Evolutionary conservation across 1,284 basidiomycete genomes (phyloP).

Genomic region (Coniferiporia sulphurascens): DNA sequence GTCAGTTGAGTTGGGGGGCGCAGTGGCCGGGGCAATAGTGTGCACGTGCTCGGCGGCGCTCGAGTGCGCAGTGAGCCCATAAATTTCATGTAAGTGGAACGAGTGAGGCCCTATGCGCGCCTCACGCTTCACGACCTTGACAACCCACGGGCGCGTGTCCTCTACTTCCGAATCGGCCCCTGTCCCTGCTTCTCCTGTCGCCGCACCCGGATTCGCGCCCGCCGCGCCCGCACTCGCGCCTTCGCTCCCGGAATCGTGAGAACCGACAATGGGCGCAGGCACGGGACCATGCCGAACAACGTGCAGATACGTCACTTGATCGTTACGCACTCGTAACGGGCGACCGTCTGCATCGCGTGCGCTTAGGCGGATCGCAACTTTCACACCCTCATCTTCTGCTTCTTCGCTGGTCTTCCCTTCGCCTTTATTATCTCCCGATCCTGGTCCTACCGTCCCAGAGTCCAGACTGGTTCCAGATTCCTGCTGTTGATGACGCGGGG

Average conservation of each 20-base stretch:
- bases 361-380: constrained; percentile 68
- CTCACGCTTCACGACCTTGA: constrained; percentile 85
- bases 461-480: background rate
- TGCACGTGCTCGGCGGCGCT: constrained; percentile 26
- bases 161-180: constrained; percentile 29
- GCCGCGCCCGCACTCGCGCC: no score
- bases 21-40: constrained; percentile 34
- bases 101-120: constrained; percentile 87
- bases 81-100: constrained; percentile 90
- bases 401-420: constrained; percentile 38
- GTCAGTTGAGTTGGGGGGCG: no score
- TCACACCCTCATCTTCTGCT: constrained; percentile 57
- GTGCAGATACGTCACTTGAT: constrained; percentile 82
- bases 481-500: constrained; percentile 23
- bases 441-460: constrained; percentile 24
- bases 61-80: constrained; percentile 70
- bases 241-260: no score
- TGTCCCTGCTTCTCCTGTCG: background rate
- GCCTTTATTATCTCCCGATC: constrained; percentile 36
- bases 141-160: constrained; percentile 71
- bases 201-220: background rate
- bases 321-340: constrained; percentile 62
- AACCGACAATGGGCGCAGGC: constrained; percentile 25
- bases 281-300: constrained; percentile 63
- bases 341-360: constrained; percentile 71